Conservation (phyloP, 768 basidiomycete genomes). For the Trametes meyenii region DNA sequence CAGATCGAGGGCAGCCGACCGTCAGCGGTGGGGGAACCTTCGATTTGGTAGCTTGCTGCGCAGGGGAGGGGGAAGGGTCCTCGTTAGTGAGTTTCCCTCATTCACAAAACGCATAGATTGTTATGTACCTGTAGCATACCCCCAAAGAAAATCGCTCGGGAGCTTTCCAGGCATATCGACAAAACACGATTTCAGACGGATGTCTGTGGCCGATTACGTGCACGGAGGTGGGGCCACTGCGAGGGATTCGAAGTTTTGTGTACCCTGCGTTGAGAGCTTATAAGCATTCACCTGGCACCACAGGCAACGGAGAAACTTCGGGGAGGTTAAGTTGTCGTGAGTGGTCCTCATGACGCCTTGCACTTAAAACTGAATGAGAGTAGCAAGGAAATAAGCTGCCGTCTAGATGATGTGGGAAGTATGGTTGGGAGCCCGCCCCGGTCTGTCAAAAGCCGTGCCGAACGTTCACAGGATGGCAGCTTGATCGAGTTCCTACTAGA, state of each 20-base stretch:
- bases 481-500: too few relatives aligned
- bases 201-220: background rate
- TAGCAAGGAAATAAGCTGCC: background rate
- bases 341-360: slow-evolving; percentile 6
- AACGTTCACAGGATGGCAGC: background rate
- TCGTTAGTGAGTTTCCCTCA: background rate
- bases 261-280: background rate
- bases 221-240: too few relatives aligned
- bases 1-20: slow-evolving; percentile 48
- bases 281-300: background rate
- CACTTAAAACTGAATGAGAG: background rate
- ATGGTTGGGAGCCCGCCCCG: background rate
- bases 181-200: background rate
- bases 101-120: background rate
- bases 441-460: background rate
- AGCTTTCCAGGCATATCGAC: slow-evolving; percentile 31
- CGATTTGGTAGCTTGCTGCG: slow-evolving; percentile 50
- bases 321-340: background rate
- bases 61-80: too few relatives aligned
- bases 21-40: slow-evolving; percentile 44
- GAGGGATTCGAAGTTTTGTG: background rate
- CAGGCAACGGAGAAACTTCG: slow-evolving; percentile 14
- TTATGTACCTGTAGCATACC: slow-evolving; percentile 63
- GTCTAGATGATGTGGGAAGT: background rate
- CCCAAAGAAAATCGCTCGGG: slow-evolving; percentile 66